Evolutionary conservation across 192 early-diverging fungal species (phyloP), one percentile per base, ranked within the genome.

Genomic region (Backusella sp.): DNA sequence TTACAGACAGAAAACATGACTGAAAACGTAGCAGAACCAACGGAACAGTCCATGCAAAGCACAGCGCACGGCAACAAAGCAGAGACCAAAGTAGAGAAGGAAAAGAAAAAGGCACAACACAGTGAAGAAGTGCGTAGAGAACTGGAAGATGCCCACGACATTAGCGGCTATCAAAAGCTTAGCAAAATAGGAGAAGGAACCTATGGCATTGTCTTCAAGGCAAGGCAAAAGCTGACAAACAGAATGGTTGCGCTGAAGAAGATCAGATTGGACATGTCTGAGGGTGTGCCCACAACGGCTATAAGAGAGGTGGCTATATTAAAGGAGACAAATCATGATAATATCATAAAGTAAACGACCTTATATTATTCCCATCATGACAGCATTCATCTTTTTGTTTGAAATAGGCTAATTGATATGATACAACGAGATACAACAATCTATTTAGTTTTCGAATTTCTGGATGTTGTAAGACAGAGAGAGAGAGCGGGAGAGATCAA

Each of bases 391-490:
- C 3, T 72, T 28, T 21, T 52, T 53, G 32, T 62, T 26, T 8
- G 39, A n/a, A 67, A 12, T 74, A 96, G 96, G 68, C 83, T 99
- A 62, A 65, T 95, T 30, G 97, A 99, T 77, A 93, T 97, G 66
- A 91, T 97, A 59, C 90, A 97, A 80, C 89, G 89, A 46, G 96
- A 97, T 34, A 86, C 87, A 26, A 94, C 94, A 77, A 89, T 99
- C 17, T 98, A 94, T 79, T 84, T 99, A 30, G 95, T 99, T 2
- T 98, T 99, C 84, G 98, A 99, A 81, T 99, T 92, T 76, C 81
- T 96, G 70, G 97, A 99, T 80, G 83, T 97, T 32, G 98, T 82
- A 82, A 73, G 62, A 74, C 6, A 49, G 5, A 1, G n/a, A n/a
- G 5, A 49, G 6, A 17, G 1, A 4, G n/a, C n/a, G n/a, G n/a